Evolutionary conservation across 148 eudicot genomes (phyloP), one percentile per base, ranked within the genome.

Genomic region (Chenopodium quinoa): DNA sequence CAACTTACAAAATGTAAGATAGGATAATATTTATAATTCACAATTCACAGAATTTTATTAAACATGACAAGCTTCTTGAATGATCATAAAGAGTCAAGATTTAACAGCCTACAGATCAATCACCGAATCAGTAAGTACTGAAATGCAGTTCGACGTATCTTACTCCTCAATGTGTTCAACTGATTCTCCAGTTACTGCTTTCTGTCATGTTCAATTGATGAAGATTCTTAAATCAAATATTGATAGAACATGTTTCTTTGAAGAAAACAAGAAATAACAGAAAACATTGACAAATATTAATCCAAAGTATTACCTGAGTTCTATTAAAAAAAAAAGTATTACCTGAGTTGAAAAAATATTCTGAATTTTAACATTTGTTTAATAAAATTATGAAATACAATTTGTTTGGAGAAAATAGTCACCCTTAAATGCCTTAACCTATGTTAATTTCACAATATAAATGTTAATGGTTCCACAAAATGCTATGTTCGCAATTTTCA

Each of bases 131-230:
- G 64, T 47, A 29, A 71, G 27, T 73, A 52, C 75, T 66, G 34
- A 50, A 76, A 44, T 23, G 67, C 77, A 77, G 64, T 48, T 78
- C 79, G 40, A 50, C 31, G 65, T 73, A 14, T 68, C 73, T 76
- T 77, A 75, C 52, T 69, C 9, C 10, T 77, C 77, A 20, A 63
- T 77, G 37, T 63, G 80, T 47, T 82, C 80, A 46, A 22, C 77
- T 40, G 88, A 73, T 22, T 71, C 82, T 54, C 88, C 92, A 75
- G 83, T 75, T 37, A 94, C 72, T 79, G 90, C 92, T 91, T 89
- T 84, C 98, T 94, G 93, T 83, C 83, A 76, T 10, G 65, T 80
- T 79, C 37, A 58, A 50, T 78, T 79, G 79, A 23, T 20, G 64
- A 46, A 46, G 73, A 16, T 70, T 71, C 19, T 14, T 72, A 44